Percentiles rank a stretch among this genome's conserved stretches.
phyloP scores from a whole-genome alignment of 805 yeast genomes.

The Dipodascus albidus region DNA sequence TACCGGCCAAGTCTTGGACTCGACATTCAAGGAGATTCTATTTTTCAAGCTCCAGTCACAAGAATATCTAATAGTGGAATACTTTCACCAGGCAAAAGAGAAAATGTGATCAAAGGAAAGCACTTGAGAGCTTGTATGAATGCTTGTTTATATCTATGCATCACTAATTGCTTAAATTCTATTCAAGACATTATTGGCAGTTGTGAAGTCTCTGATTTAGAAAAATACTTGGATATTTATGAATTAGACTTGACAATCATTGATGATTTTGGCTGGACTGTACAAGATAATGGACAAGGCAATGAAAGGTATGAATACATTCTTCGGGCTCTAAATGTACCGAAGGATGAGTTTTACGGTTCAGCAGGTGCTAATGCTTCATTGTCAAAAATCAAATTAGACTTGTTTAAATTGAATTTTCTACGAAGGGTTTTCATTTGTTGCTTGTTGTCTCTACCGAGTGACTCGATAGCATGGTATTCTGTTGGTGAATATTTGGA shows the following conservation, averaged over 20 bases:
- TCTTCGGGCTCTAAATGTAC: not conserved
- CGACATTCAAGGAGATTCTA: not conserved
- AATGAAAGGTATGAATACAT: not conserved
- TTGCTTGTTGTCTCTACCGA: conserved; percentile 28
- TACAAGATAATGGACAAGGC: not conserved
- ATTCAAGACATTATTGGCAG: conserved; percentile 21
- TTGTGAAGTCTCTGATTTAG: conserved; percentile 26
- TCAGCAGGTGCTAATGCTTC: conserved; percentile 18
- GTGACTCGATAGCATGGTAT: conserved; percentile 18
- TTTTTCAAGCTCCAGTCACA: conserved; percentile 5
- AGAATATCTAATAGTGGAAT: conserved; percentile 3
- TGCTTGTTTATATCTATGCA: conserved; percentile 22
- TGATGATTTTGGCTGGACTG: conserved; percentile 11
- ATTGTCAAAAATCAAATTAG: conserved; percentile 20
- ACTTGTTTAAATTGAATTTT: conserved; percentile 27
- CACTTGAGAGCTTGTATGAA: conserved; percentile 25
- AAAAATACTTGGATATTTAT: conserved; percentile 35
- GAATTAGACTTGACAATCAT: conserved; percentile 26
- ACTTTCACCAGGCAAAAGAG: not conserved
- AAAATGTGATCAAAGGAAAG: conserved; percentile 11
- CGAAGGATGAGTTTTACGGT: conserved; percentile 14
- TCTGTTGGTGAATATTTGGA: conserved; percentile 16
- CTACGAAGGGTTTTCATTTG: conserved; percentile 35
- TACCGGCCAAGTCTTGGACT: conserved; percentile 11
- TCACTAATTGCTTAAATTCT: conserved; percentile 23